Conservation (phyloP, 768 basidiomycete species). For the Phylloporus sp. region DNA sequence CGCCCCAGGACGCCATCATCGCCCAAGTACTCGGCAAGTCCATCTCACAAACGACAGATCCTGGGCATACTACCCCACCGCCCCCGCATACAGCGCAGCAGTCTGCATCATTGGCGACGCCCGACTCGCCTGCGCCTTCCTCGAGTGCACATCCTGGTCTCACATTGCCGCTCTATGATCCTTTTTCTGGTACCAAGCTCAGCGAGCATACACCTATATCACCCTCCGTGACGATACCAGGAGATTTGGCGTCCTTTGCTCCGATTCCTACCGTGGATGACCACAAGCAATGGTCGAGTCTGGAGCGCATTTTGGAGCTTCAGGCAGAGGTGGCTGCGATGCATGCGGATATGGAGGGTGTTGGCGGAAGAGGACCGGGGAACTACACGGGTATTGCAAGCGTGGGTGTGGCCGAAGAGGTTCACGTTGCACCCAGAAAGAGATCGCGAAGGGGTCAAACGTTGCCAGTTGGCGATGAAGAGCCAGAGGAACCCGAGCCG, state of each 20-base stretch:
- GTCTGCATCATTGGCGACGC: constrained; percentile 10
- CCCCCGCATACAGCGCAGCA: constrained; percentile 8
- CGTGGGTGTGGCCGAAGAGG: constrained; percentile 10
- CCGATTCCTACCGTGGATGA: constrained; percentile 27
- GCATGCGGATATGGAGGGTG: constrained; percentile 73
- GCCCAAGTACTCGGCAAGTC: constrained; percentile 35
- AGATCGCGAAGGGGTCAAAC: constrained; percentile 33
- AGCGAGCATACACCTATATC: constrained; percentile 14
- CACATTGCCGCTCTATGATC: constrained; percentile 28
- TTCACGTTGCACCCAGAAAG: constrained; percentile 16
- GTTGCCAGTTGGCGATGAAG: constrained; percentile 29
- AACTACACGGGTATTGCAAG: constrained; percentile 3
- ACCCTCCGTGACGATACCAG: constrained; percentile 5
- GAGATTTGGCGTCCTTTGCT: constrained; percentile 1
- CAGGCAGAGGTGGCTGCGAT: constrained; percentile 69
- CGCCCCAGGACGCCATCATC: constrained; percentile 64
- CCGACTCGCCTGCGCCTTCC: constrained; percentile 12
- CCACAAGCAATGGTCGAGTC: constrained; percentile 62
- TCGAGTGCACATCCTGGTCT: constrained; percentile 2
- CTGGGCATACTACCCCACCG: not conserved
- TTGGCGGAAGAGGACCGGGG: constrained; percentile 24
- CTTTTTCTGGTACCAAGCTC: constrained; percentile 30
- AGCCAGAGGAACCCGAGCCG: constrained; percentile 17
- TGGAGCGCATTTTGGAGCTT: constrained; percentile 65
- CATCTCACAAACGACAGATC: constrained; percentile 1